phyloP scores from a whole-genome alignment of 257 asterid genomes.

The Solanum boliviense region DNA sequence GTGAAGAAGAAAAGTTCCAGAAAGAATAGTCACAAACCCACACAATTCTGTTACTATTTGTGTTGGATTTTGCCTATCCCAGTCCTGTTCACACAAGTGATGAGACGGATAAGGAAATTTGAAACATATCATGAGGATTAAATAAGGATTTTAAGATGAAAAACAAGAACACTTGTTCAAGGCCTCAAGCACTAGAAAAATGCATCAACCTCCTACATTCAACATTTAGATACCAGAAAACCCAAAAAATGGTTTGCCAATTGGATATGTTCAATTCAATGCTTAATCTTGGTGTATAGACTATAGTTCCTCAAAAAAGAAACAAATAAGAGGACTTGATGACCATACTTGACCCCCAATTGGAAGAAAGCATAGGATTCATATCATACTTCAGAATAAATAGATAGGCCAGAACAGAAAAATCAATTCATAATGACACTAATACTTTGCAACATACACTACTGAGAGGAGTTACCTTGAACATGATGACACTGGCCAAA shows the following conservation, averaged over 20 bases:
- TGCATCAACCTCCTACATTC: background rate
- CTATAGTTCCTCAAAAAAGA: background rate
- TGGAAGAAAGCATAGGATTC: background rate
- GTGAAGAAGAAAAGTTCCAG: slow-evolving; percentile 98
- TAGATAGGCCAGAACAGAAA: background rate
- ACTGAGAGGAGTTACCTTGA: slow-evolving; percentile 58
- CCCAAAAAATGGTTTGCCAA: background rate
- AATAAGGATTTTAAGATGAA: background rate
- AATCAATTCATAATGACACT: background rate
- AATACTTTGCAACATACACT: background rate
- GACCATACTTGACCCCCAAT: background rate
- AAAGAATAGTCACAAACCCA: slow-evolving; percentile 90
- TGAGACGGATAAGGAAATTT: background rate
- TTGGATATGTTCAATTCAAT: background rate
- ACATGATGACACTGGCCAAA: slow-evolving; percentile 96
- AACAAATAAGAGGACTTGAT: background rate
- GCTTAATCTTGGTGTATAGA: background rate
- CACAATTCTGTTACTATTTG: slow-evolving; percentile 94
- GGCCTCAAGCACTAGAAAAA: background rate
- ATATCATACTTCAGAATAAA: background rate
- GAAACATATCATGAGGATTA: background rate
- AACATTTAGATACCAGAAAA: background rate
- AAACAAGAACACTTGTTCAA: background rate
- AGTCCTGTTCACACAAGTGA: slow-evolving; percentile 47
- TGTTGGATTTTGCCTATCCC: slow-evolving; percentile 94